These are phyloP conservation scores for Nitzschia palea DNA, from an alignment of 108 stramenopile species.

Conservation along the genomic window DNA sequence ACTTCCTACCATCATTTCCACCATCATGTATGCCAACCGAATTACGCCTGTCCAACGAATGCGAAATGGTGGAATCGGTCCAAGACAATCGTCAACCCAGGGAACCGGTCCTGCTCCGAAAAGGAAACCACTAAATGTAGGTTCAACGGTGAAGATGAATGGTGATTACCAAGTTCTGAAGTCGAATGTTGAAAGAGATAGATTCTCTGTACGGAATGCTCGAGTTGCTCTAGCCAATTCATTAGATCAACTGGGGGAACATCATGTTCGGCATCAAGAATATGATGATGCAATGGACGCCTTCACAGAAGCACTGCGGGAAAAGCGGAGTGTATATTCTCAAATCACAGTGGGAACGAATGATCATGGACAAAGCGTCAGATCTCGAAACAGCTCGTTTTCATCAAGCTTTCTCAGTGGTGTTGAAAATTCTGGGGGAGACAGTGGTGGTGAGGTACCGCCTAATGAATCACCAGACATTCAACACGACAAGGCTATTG, in stretches of 20 bases:
- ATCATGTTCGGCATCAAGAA: slow-evolving; percentile 72
- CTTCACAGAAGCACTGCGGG: slow-evolving; percentile 69
- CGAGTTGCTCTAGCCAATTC: slow-evolving; percentile 51
- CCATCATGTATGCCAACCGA: slow-evolving; percentile 24
- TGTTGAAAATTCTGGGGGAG: neutral
- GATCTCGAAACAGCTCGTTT: slow-evolving; percentile 3
- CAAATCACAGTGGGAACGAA: slow-evolving; percentile 15
- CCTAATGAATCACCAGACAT: neutral
- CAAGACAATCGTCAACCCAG: slow-evolving; percentile 13
- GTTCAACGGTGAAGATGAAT: slow-evolving; percentile 24
- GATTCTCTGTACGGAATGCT: slow-evolving; percentile 36
- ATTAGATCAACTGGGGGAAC: slow-evolving; percentile 71
- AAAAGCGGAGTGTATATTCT: slow-evolving; percentile 67
- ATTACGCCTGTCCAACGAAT: slow-evolving; percentile 32
- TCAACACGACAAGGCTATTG: slow-evolving; percentile 49
- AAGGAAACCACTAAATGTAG: neutral
- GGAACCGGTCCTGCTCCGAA: slow-evolving; percentile 10
- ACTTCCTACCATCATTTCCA: neutral
- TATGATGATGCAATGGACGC: slow-evolving; percentile 81
- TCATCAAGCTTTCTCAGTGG: slow-evolving; percentile 1
- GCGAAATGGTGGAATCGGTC: slow-evolving; percentile 13
- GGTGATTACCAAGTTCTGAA: slow-evolving; percentile 71
- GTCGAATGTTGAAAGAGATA: slow-evolving; percentile 43
- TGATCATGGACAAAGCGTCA: neutral
- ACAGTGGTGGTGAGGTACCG: neutral